These are phyloP conservation scores for Wickerhamiella slavikovae DNA, from an alignment of 805 yeast species.

Conservation along the genomic window DNA sequence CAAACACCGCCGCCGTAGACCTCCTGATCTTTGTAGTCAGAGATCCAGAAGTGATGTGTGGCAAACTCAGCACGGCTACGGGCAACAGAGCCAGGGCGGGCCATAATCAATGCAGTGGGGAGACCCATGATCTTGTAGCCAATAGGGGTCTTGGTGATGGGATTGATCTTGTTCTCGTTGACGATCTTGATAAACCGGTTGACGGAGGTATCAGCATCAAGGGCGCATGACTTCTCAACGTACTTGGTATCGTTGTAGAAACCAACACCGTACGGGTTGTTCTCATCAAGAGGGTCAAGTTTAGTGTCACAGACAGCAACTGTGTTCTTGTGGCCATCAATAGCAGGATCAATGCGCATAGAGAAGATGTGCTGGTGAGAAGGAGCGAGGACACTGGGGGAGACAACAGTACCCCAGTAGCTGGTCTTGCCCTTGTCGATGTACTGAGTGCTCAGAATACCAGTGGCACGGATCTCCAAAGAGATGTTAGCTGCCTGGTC, in stretches of 20 bases:
- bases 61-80: conserved; percentile 54
- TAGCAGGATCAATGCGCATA: conserved; percentile 62
- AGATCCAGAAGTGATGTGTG: conserved; percentile 63
- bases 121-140: conserved; percentile 59
- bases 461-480: conserved; percentile 68
- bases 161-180: conserved; percentile 53
- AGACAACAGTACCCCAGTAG: conserved; percentile 56
- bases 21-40: conserved; percentile 53
- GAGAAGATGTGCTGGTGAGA: conserved; percentile 68
- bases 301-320: conserved; percentile 52
- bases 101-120: conserved; percentile 57
- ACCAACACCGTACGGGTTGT: conserved; percentile 53
- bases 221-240: conserved; percentile 48
- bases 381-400: conserved; percentile 65
- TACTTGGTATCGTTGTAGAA: conserved; percentile 39
- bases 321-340: conserved; percentile 62
- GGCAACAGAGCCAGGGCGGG: conserved; percentile 40
- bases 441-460: conserved; percentile 71
- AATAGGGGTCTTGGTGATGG: conserved; percentile 48
- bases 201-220: conserved; percentile 57
- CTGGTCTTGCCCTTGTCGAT: conserved; percentile 47
- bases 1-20: conserved; percentile 69
- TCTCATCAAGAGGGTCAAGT: conserved; percentile 32
- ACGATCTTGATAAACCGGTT: conserved; percentile 56
- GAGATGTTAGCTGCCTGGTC: conserved; percentile 63